These are phyloP conservation scores for Phytophthora megakarya DNA, from an alignment of 352 stramenopile species.

Conservation along the genomic window DNA sequence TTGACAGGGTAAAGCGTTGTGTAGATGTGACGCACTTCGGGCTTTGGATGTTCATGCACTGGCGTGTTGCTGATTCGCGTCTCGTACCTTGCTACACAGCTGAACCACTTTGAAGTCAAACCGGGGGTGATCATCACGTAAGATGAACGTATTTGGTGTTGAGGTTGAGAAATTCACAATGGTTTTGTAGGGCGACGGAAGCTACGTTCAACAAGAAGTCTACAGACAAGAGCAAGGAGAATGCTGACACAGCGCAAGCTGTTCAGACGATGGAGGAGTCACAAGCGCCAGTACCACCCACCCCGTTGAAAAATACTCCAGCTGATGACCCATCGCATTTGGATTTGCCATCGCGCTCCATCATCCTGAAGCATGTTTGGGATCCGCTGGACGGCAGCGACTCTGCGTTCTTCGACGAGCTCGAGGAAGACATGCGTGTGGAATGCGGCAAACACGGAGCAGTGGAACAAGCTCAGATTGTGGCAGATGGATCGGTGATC, in stretches of 20 bases:
- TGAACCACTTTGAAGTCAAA: slow-evolving; percentile 86
- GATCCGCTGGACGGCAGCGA: slow-evolving; percentile 55
- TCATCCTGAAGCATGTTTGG: slow-evolving; percentile 70
- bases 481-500: slow-evolving; percentile 60
- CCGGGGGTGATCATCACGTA: slow-evolving; percentile 85
- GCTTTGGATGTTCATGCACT: neutral
- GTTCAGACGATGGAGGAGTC: neutral
- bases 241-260: neutral
- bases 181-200: slow-evolving; percentile 40
- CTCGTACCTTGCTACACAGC: slow-evolving; percentile 45
- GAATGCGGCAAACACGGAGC: slow-evolving; percentile 75
- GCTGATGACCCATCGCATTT: slow-evolving; percentile 14
- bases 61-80: slow-evolving; percentile 32
- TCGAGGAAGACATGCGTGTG: slow-evolving; percentile 79
- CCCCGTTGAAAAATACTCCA: neutral
- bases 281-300: neutral
- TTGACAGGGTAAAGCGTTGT: slow-evolving; percentile 63
- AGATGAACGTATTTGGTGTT: neutral
- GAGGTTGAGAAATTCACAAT: neutral
- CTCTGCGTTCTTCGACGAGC: slow-evolving; percentile 63
- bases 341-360: slow-evolving; percentile 59
- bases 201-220: slow-evolving; percentile 53
- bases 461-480: slow-evolving; percentile 71
- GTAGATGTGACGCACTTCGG: neutral
- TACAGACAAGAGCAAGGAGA: slow-evolving; percentile 5